phyloP scores from a whole-genome alignment of 2,329 filamentous ascomycete species.

The Paecilomyces sp. region DNA sequence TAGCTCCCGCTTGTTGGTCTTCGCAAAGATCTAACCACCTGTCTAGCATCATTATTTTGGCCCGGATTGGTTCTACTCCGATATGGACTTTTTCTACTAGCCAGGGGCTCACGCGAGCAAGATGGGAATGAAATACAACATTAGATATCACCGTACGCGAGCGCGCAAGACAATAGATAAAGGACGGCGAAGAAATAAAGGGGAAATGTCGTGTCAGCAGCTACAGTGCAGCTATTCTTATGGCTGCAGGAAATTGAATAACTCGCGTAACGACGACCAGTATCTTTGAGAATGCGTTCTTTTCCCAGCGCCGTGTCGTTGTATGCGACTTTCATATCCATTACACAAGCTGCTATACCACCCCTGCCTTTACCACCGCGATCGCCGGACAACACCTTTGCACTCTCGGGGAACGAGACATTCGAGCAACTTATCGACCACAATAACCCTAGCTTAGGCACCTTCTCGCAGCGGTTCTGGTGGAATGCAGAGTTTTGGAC shows the following conservation, averaged over 20 bases:
- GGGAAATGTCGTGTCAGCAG: neutral
- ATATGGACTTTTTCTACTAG: neutral
- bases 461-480: slow-evolving; percentile 49
- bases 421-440: slow-evolving; percentile 57
- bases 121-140: neutral
- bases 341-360: neutral
- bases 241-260: neutral
- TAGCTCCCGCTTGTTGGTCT: neutral
- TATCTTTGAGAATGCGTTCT: neutral
- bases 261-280: neutral
- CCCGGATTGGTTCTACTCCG: neutral
- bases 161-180: neutral
- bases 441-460: slow-evolving; percentile 47
- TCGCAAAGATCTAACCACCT: neutral
- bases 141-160: neutral
- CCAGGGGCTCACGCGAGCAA: neutral
- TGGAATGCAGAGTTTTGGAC: slow-evolving; percentile 47
- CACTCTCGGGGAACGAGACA: slow-evolving; percentile 16
- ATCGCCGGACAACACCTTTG: neutral
- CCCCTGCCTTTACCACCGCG: neutral
- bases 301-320: neutral
- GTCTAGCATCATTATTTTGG: neutral
- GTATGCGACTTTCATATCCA: neutral
- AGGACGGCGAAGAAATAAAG: neutral
- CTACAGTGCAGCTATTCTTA: neutral